These are phyloP conservation scores for Anthracocystis walkeri DNA, from an alignment of 1,284 basidiomycete species.

Conservation along the genomic window DNA sequence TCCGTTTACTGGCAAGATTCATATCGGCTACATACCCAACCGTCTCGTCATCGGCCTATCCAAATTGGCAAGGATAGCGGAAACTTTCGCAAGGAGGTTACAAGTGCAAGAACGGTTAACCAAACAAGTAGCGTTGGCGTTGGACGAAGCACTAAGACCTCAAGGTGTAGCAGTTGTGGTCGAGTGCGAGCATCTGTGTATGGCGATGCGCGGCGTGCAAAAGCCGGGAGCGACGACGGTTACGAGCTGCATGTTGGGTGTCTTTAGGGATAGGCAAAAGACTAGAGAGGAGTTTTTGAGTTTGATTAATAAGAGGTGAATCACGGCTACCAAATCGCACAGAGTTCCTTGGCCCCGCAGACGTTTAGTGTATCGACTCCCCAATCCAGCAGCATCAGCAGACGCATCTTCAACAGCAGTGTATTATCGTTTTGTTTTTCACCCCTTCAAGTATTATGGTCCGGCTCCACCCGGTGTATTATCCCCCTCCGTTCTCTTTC, in stretches of 20 bases:
- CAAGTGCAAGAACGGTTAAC: slow-evolving; percentile 98
- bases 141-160: slow-evolving; percentile 96
- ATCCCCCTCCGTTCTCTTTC: background rate
- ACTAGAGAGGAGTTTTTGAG: slow-evolving; percentile 84
- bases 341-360: background rate
- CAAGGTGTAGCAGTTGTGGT: slow-evolving; percentile 95
- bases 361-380: no score
- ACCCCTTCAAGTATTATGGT: background rate
- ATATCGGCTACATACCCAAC: slow-evolving; percentile 91
- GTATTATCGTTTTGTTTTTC: slow-evolving; percentile 1
- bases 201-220: slow-evolving; percentile 99
- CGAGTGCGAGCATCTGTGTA: slow-evolving; percentile 87
- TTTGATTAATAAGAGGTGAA: slow-evolving; percentile 59
- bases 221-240: slow-evolving; percentile 96
- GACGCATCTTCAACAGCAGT: slow-evolving; percentile 26
- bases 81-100: slow-evolving; percentile 93
- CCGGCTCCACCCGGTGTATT: slow-evolving; percentile 15
- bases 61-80: slow-evolving; percentile 95
- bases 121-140: slow-evolving; percentile 94
- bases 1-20: slow-evolving; percentile 90
- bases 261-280: slow-evolving; percentile 96
- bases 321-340: no score
- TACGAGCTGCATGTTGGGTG: slow-evolving; percentile 98
- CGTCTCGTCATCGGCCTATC: slow-evolving; percentile 94
- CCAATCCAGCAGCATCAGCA: slow-evolving; percentile 1